These are phyloP conservation scores for Lipomyces yarrowii DNA, from an alignment of 1,139 yeast species.

Conservation along the genomic window DNA sequence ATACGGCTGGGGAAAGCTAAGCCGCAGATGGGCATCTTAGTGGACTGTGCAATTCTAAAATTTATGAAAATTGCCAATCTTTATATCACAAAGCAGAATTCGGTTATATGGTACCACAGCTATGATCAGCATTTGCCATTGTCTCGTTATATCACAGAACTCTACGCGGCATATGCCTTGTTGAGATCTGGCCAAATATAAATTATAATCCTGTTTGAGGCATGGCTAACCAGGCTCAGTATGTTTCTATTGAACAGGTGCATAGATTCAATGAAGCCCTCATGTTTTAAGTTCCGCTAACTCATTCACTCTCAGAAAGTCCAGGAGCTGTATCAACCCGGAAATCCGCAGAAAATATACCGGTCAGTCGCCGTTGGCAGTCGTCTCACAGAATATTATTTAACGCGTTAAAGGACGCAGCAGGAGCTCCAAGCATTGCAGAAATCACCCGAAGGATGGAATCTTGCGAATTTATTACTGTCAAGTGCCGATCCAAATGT, in stretches of 20 bases:
- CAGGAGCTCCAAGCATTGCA: conserved; percentile 53
- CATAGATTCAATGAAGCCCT: not conserved
- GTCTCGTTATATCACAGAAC: not conserved
- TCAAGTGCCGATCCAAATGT: conserved; percentile 47
- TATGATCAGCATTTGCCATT: not conserved
- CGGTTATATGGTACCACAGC: not conserved
- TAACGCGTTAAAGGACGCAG: conserved; percentile 40
- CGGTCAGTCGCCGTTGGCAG: not conserved
- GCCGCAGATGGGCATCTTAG: no score
- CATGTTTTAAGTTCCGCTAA: not conserved
- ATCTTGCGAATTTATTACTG: conserved; percentile 52
- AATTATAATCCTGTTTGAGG: not conserved
- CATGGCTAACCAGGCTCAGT: conserved; percentile 10
- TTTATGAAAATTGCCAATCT: no score
- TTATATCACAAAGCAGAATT: not conserved
- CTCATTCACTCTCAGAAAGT: conserved; percentile 20
- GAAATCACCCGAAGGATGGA: conserved; percentile 53
- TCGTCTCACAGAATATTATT: not conserved
- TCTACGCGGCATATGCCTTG: not conserved
- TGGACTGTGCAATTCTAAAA: no score
- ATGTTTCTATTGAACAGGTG: conserved; percentile 13
- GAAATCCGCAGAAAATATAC: conserved; percentile 6
- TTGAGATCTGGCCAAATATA: not conserved
- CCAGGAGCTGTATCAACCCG: conserved; percentile 22
- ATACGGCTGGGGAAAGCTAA: no score